Evolutionary conservation across 2,329 filamentous ascomycete species (phyloP).

Genomic region (Mycocentrospora acerina): DNA sequence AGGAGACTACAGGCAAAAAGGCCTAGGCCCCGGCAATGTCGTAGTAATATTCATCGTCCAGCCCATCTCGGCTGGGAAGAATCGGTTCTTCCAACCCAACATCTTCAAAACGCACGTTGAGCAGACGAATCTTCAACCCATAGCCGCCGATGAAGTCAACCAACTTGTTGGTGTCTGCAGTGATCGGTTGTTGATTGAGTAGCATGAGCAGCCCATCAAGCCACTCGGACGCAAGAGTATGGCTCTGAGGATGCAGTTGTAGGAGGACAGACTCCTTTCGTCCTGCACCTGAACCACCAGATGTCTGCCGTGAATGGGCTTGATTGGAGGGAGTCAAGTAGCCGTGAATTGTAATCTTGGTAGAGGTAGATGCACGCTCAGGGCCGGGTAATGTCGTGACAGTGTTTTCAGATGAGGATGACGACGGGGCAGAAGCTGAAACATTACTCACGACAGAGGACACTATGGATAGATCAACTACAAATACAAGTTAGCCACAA

Average conservation of each 20-base stretch:
- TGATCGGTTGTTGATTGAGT: conserved; percentile 92
- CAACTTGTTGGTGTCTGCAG: conserved; percentile 90
- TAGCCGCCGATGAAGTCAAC: conserved; percentile 85
- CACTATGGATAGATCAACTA: conserved; percentile 79
- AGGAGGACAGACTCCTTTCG: conserved; percentile 72
- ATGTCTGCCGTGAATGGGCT: conserved; percentile 27
- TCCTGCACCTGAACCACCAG: conserved; percentile 31
- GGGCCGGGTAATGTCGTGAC: conserved; percentile 43
- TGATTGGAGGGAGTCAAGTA: conserved; percentile 49
- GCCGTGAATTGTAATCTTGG: conserved; percentile 90
- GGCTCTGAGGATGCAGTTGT: conserved; percentile 77
- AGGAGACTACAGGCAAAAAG: not conserved
- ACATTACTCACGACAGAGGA: conserved; percentile 95
- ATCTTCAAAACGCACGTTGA: conserved; percentile 90
- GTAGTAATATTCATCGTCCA: conserved; percentile 94
- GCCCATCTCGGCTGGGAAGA: conserved; percentile 77
- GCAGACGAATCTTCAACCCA: conserved; percentile 84
- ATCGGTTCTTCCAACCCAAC: conserved; percentile 67
- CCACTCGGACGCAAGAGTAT: conserved; percentile 91
- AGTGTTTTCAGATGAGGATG: conserved; percentile 51
- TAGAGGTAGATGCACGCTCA: conserved; percentile 53
- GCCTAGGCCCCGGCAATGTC: conserved; percentile 52
- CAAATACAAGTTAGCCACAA: conserved; percentile 30
- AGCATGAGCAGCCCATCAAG: conserved; percentile 94
- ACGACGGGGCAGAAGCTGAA: conserved; percentile 60